Evolutionary conservation across 176 grass and related monocot genomes (phyloP).

Genomic region (Bromus sterilis): DNA sequence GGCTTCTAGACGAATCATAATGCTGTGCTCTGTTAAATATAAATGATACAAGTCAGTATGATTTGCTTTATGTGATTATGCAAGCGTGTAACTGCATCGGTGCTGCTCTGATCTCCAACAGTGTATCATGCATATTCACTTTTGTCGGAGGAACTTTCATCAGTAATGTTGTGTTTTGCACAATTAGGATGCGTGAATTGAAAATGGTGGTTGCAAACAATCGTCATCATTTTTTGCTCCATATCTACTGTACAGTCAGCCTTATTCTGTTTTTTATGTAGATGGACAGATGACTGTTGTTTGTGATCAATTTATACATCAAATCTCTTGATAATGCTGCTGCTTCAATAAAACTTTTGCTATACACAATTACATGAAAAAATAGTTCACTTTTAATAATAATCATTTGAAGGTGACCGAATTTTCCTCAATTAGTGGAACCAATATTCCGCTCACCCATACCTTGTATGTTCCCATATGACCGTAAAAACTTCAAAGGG

Average conservation of each 20-base stretch:
- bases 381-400: background rate
- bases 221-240: background rate
- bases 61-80: background rate
- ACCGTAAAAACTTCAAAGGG: background rate
- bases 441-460: background rate
- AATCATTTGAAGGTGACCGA: background rate
- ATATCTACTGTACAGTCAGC: background rate
- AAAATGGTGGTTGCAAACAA: background rate
- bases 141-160: background rate
- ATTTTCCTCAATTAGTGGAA: background rate
- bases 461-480: background rate
- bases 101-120: constrained; percentile 6
- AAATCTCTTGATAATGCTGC: background rate
- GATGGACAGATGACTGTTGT: background rate
- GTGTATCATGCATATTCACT: background rate
- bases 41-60: background rate
- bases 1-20: background rate
- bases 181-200: background rate
- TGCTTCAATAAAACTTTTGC: background rate
- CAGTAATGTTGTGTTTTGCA: background rate
- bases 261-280: background rate
- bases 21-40: background rate
- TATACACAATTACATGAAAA: background rate
- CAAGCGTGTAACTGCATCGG: background rate
- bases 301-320: background rate